Evolutionary conservation across 2,329 filamentous ascomycete species (phyloP), one percentile per base, ranked within the genome.

Genomic region (Tolypocladium paradoxum): DNA sequence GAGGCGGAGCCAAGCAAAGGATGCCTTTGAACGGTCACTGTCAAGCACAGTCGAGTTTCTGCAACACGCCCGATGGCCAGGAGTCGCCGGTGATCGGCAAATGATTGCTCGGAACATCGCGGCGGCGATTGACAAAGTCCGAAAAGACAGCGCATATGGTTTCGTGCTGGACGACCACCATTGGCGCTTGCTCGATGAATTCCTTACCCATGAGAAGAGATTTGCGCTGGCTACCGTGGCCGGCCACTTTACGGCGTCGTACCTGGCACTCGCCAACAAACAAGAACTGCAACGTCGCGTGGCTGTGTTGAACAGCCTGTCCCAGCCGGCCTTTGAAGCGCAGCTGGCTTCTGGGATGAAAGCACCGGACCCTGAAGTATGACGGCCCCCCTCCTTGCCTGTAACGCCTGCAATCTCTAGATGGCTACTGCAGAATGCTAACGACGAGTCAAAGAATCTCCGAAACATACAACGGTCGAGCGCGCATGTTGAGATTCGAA

Each of bases 111-210:
- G 52, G 12, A 53, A 47, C 20, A 37, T 69, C 33, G 64, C 63
- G 12, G 48, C 52, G 14, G 58, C 53, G 4, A 63, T 72, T 40
- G 54, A 65, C 37, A 36, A 54, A 11, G 51, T 59, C 29, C 65
- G 64, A 22, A 59, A 60, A 36, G 52, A 60, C 16, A 57, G 58
- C 29, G 52, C 55, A 2, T 54, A 51, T 24, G 69, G 68, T 2
- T 62, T 68, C 50, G 52, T 70, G 5, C 62, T 59, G 2, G 67
- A 73, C 51, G 59, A 61, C n/a, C 54, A 58, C 8, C 70, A 66
- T 29, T 73, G 70, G 70, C 64, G 61, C n/a, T 54, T 60, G 11
- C 61, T 73, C 0, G 48, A 56, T 20, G 56, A 58, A 14, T 50
- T 70, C 9, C 55, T 65, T 5, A 52, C 11, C 43, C 31, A 48